phyloP scores from a whole-genome alignment of 768 basidiomycete genomes.

The Lactifluus pinguis region DNA sequence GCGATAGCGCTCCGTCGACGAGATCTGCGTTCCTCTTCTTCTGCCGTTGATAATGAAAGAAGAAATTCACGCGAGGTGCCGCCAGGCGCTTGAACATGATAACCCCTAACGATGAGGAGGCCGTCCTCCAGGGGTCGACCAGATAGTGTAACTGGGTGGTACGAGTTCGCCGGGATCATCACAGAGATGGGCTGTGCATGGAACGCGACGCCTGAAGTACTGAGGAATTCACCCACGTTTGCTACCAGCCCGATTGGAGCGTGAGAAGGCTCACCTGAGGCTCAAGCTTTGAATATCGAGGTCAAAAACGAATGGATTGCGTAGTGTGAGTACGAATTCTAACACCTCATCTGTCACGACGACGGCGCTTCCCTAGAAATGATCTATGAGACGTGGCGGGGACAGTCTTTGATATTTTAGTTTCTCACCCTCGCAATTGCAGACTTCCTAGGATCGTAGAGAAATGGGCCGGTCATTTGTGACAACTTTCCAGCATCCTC shows the following conservation, averaged over 20 bases:
- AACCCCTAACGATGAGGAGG: conserved; percentile 64
- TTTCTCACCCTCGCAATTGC: conserved; percentile 45
- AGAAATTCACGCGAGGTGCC: conserved; percentile 64
- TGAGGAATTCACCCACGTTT: conserved; percentile 25
- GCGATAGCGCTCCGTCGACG: conserved; percentile 49
- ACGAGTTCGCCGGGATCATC: conserved; percentile 62
- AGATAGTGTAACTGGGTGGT: conserved; percentile 62
- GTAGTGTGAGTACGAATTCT: conserved; percentile 77
- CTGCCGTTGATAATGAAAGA: conserved; percentile 61
- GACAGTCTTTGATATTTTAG: neutral
- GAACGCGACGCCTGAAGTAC: conserved; percentile 75
- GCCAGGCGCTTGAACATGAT: conserved; percentile 66
- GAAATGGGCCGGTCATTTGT: conserved; percentile 65
- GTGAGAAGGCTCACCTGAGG: conserved; percentile 51
- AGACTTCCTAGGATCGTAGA: conserved; percentile 82
- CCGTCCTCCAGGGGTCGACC: conserved; percentile 63
- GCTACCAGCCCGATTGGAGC: neutral
- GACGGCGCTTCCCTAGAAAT: conserved; percentile 43
- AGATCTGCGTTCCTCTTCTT: conserved; percentile 56
- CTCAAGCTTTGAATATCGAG: conserved; percentile 76
- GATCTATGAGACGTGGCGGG: neutral
- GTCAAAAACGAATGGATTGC: conserved; percentile 89
- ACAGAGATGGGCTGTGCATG: conserved; percentile 55
- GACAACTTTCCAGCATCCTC: conserved; percentile 35
- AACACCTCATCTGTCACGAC: conserved; percentile 77